Conservation (phyloP, 371 early-diverging fungal species). For the Rhizopus delemar region DNA sequence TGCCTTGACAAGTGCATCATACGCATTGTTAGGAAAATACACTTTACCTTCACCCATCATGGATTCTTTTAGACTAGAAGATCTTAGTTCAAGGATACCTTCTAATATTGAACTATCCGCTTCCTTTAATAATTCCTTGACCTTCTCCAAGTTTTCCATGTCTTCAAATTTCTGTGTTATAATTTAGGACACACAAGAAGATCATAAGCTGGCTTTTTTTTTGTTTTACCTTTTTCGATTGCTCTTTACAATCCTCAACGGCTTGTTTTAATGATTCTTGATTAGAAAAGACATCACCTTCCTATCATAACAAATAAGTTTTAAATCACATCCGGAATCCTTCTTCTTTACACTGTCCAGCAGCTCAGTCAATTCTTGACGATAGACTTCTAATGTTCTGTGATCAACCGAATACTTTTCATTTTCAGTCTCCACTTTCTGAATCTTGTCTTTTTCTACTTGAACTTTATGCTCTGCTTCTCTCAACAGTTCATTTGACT, state of each 20-base stretch:
- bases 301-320: background rate
- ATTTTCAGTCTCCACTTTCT: constrained; percentile 21
- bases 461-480: constrained; percentile 32
- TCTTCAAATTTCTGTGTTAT: constrained; percentile 15
- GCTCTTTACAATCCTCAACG: constrained; percentile 11
- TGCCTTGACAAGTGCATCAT: constrained; percentile 38
- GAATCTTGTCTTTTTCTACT: constrained; percentile 31
- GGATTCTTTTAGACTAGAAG: constrained; percentile 23
- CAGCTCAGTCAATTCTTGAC: constrained; percentile 42
- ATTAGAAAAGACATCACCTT: constrained; percentile 3
- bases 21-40: constrained; percentile 48
- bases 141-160: constrained; percentile 27
- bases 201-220: background rate
- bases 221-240: constrained; percentile 14
- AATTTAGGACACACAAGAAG: background rate
- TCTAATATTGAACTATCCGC: constrained; percentile 41
- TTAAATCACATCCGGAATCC: background rate
- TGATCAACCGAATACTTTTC: constrained; percentile 48
- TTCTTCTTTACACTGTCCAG: constrained; percentile 33
- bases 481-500: constrained; percentile 28
- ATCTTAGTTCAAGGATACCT: constrained; percentile 46
- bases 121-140: constrained; percentile 31
- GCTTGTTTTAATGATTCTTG: constrained; percentile 4
- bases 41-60: constrained; percentile 35
- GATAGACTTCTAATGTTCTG: constrained; percentile 42